Evolutionary conservation across 2,329 filamentous ascomycete genomes (phyloP).

Genomic region (Penicillium frequentans): DNA sequence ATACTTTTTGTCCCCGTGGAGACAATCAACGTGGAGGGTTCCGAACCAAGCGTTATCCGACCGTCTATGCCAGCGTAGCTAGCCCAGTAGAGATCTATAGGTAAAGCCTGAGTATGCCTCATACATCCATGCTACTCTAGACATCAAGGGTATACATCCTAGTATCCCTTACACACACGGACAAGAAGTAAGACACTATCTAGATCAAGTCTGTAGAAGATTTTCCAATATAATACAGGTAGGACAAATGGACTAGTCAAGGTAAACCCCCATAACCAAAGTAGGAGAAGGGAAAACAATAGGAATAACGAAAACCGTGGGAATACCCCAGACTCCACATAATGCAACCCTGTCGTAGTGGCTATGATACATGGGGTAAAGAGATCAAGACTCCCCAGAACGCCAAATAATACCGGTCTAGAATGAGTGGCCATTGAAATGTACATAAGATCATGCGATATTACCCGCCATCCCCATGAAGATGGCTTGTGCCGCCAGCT

Average conservation of each 20-base stretch:
- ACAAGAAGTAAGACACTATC: background rate
- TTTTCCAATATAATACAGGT: background rate
- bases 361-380: slow-evolving; percentile 37
- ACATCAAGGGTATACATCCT: no score
- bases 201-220: background rate
- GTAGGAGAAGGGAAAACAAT: background rate
- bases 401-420: slow-evolving; percentile 1
- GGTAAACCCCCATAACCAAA: background rate
- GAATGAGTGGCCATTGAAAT: slow-evolving; percentile 3
- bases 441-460: slow-evolving; percentile 49
- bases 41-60: background rate
- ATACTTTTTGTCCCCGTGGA: background rate
- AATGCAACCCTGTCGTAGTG: slow-evolving; percentile 33
- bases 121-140: background rate
- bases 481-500: slow-evolving; percentile 86
- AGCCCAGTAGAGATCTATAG: no score
- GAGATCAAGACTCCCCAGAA: slow-evolving; percentile 40
- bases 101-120: background rate
- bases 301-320: background rate
- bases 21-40: background rate
- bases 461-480: slow-evolving; percentile 95
- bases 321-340: slow-evolving; percentile 12
- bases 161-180: no score
- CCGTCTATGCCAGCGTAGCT: background rate
- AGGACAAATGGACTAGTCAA: background rate